Percentiles rank a stretch among this genome's conserved stretches.
phyloP scores from a whole-genome alignment of 2,329 filamentous ascomycete species.

The Didymosphaeria variabile region DNA sequence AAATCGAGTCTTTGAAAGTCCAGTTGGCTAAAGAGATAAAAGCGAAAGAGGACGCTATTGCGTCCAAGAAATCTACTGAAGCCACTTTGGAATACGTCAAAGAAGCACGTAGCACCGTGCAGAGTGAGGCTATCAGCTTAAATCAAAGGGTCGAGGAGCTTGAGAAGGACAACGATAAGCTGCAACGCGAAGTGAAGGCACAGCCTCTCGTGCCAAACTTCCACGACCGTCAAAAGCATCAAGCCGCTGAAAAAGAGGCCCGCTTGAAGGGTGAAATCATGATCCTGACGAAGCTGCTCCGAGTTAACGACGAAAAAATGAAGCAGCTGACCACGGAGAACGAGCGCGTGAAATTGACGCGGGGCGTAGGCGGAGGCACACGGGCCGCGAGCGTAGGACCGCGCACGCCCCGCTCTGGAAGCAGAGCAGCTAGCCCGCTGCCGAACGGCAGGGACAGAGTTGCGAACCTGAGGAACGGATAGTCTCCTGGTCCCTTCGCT shows the following conservation, averaged over 20 bases:
- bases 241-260: conserved; percentile 19
- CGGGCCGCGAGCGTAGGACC: conserved; percentile 41
- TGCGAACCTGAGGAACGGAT: conserved; percentile 36
- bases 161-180: conserved; percentile 22
- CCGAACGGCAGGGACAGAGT: conserved; percentile 27
- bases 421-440: conserved; percentile 41
- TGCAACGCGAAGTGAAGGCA: conserved; percentile 25
- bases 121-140: conserved; percentile 23
- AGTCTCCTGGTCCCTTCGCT: not conserved
- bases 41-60: conserved; percentile 38
- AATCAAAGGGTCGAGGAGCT: conserved; percentile 25
- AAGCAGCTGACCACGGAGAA: conserved; percentile 16
- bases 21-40: conserved; percentile 30
- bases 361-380: conserved; percentile 37
- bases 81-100: conserved; percentile 66
- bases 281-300: conserved; percentile 26
- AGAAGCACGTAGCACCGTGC: conserved; percentile 60
- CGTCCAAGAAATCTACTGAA: conserved; percentile 42
- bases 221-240: conserved; percentile 24
- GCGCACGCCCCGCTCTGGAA: conserved; percentile 33
- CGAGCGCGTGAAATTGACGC: conserved; percentile 26
- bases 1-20: conserved; percentile 34
- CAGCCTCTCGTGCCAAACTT: conserved; percentile 31
- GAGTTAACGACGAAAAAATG: conserved; percentile 36
- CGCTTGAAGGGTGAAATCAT: conserved; percentile 20